Base-by-base conservation (phyloP, 257 asterid genomes). In the Capsicum chinense region DNA sequence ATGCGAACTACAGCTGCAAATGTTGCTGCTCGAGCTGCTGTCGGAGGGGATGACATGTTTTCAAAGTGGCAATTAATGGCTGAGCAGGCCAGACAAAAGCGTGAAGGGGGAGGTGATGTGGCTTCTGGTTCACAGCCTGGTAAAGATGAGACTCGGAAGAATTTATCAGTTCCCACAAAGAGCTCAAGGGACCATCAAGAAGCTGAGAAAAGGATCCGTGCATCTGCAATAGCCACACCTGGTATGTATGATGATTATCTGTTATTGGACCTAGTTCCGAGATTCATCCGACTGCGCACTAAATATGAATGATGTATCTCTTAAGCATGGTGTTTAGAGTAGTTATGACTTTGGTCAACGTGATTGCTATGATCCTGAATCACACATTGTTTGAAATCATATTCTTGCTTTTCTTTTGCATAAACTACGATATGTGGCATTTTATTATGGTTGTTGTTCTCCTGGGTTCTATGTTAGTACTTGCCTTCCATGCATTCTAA, bases 1-100 rank as follows among this genome's bases (percentile, higher is more conserved):
- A 94, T 96, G 98, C 97, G 98, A 1, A 83, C 99, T 5, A 96
- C 97, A 39, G 99, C 99, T 80, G 98, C 99, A 81, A 96, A 96
- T 90, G 98, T 95, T 70, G 98, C 99, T 85, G 98, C 94, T 66
- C 90, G 98, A 92, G 97, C 95, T 87, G 99, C 99, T 84, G 95
- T 92, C 17, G 99, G 99, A 79, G 98, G 92, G 79, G 94, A 93
- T 76, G 99, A 96, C 90, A 92, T 93, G 97, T 85, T 93, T 64
- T 94, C 97, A 4, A 94, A 93, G 85, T 96, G 99, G 99, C 97
- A 94, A 87, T 89, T 89, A 80, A 95, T 96, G 99, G 92, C 93
- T 68, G 98, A 93, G 83, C 88, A 88, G 89, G 97, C 97, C 83
- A 92, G 91, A 88, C 99, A 95, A 88, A 95, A 93, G 90, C 98